These are phyloP conservation scores for Ogataea populi-albae DNA, from an alignment of 805 yeast genomes.

Conservation along the genomic window DNA sequence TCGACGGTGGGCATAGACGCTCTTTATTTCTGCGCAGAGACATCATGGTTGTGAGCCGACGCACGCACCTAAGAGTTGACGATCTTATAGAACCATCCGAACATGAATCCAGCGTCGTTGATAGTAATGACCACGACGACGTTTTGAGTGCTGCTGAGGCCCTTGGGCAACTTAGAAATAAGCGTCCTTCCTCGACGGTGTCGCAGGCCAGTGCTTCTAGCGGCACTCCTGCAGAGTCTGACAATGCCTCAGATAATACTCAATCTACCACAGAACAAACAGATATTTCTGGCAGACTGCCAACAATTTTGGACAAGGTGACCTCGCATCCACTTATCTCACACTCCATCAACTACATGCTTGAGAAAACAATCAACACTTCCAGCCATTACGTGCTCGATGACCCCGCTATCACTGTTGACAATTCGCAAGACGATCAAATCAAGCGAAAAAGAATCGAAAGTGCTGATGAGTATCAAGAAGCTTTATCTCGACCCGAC, in stretches of 20 bases:
- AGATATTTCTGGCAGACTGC: no score
- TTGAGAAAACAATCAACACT: constrained; percentile 33
- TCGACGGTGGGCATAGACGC: no score
- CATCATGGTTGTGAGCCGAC: no score
- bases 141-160: constrained; percentile 32
- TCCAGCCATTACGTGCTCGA: constrained; percentile 25
- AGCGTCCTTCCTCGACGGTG: not conserved
- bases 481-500: not conserved
- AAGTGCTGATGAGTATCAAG: constrained; percentile 8
- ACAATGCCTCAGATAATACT: no score
- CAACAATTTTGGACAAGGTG: constrained; percentile 35
- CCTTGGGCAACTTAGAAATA: constrained; percentile 26
- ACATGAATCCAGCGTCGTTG: no score
- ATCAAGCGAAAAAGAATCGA: constrained; percentile 16
- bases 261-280: no score
- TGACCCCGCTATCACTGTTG: not conserved
- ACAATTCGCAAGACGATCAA: constrained; percentile 9
- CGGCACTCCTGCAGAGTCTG: no score
- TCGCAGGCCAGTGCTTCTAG: no score
- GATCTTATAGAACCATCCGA: constrained; percentile 14
- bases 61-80: constrained; percentile 9
- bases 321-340: constrained; percentile 37
- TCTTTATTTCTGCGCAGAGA: no score
- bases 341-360: constrained; percentile 34
- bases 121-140: constrained; percentile 6